phyloP scores from a whole-genome alignment of 2,329 filamentous ascomycete genomes.

The Nectriaceae sp. region DNA sequence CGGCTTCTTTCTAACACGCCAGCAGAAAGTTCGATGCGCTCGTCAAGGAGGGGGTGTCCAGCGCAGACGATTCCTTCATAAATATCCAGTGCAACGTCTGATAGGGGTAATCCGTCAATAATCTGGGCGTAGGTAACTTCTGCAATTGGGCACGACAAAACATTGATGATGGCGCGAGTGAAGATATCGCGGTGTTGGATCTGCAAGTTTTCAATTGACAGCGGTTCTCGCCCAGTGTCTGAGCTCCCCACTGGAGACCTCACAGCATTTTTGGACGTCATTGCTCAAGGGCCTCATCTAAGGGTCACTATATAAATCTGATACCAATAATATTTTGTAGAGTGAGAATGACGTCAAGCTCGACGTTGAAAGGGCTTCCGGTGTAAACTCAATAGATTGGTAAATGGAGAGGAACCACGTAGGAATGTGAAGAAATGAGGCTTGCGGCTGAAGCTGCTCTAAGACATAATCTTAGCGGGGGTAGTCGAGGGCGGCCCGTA shows the following conservation, averaged over 20 bases:
- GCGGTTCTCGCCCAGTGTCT: not conserved
- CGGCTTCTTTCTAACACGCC: conserved; percentile 15
- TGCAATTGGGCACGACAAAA: conserved; percentile 14
- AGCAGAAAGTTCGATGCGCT: conserved; percentile 20
- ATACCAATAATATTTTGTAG: no score
- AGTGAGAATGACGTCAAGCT: no score
- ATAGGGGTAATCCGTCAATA: conserved; percentile 23
- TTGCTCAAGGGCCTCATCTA: no score
- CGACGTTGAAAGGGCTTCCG: no score
- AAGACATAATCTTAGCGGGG: no score
- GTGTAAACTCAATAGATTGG: no score
- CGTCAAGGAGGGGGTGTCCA: conserved; percentile 17
- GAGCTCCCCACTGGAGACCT: not conserved
- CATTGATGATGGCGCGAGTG: conserved; percentile 8
- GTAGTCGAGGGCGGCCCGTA: no score
- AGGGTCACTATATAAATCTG: no score
- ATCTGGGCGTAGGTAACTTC: conserved; percentile 24
- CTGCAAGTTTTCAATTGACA: not conserved
- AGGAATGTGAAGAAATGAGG: no score
- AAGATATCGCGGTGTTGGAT: not conserved
- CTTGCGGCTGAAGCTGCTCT: no score
- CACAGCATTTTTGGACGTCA: not conserved
- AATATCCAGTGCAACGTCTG: conserved; percentile 2
- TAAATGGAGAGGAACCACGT: no score
- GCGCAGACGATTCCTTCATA: not conserved